These are phyloP conservation scores for Calocera viscosa DNA, from an alignment of 768 basidiomycete genomes.

Conservation along the genomic window DNA sequence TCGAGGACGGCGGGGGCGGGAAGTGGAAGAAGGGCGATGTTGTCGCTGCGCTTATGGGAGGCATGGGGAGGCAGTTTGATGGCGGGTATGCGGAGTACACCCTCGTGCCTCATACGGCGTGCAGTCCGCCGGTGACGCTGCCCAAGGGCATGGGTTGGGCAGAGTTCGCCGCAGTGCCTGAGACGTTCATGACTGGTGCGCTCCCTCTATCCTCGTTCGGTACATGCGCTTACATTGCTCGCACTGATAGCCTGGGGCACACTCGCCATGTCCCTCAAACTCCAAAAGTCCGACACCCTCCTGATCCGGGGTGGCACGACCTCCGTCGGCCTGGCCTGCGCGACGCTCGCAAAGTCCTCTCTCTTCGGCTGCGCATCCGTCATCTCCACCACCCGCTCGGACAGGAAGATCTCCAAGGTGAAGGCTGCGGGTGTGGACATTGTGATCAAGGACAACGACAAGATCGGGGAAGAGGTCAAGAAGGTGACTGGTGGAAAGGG, in stretches of 20 bases:
- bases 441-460: too few relatives aligned
- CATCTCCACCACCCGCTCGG: too few relatives aligned
- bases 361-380: too few relatives aligned
- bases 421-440: too few relatives aligned
- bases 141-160: conserved; percentile 3
- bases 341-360: background rate
- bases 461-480: too few relatives aligned
- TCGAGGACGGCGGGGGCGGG: background rate
- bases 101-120: background rate
- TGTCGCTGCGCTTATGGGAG: conserved; percentile 10
- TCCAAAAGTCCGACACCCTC: conserved; percentile 6
- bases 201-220: too few relatives aligned
- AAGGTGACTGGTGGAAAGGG: too few relatives aligned
- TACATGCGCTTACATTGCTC: too few relatives aligned
- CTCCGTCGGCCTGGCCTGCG: conserved; percentile 3
- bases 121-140: background rate
- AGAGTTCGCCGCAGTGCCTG: conserved; percentile 6
- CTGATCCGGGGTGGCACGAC: conserved; percentile 11
- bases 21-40: background rate
- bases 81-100: conserved; percentile 11
- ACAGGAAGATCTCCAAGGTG: too few relatives aligned
- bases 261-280: background rate
- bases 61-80: conserved; percentile 6
- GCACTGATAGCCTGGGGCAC: conserved; percentile 3
- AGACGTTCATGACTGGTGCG: background rate